Percentiles rank a stretch among this genome's conserved stretches.
These are phyloP conservation scores for Vigna reflexopilosa DNA, from an alignment of 306 rosid species.

Conservation along the genomic window DNA sequence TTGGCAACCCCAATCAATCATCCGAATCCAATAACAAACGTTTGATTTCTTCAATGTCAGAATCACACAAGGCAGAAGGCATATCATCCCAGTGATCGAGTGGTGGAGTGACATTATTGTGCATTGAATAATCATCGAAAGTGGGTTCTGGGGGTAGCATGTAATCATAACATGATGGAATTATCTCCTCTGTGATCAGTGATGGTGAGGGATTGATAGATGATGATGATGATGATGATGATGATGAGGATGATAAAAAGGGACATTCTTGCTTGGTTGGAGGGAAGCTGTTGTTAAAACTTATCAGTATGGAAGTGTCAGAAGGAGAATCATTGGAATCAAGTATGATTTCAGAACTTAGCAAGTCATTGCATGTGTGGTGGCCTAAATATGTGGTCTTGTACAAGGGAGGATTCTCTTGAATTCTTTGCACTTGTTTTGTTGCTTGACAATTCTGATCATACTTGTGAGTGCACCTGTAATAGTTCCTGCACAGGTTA, in stretches of 20 bases:
- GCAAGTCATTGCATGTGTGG: slow-evolving; percentile 61
- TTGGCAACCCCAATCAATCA: neutral
- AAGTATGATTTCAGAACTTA: slow-evolving; percentile 48
- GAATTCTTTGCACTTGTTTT: slow-evolving; percentile 68
- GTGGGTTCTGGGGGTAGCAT: neutral
- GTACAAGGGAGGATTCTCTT: slow-evolving; percentile 56
- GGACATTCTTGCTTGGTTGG: slow-evolving; percentile 37
- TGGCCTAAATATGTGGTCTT: slow-evolving; percentile 56
- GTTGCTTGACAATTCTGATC: slow-evolving; percentile 71
- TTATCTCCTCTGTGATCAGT: neutral
- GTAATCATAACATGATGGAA: slow-evolving; percentile 33
- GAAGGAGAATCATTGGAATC: slow-evolving; percentile 31
- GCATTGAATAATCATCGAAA: slow-evolving; percentile 12
- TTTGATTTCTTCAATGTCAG: slow-evolving; percentile 7
- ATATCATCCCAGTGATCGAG: slow-evolving; percentile 1
- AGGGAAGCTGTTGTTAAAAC: slow-evolving; percentile 51
- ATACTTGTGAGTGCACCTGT: slow-evolving; percentile 69
- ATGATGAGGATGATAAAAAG: slow-evolving; percentile 23
- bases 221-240: no score
- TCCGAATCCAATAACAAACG: neutral
- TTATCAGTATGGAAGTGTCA: slow-evolving; percentile 42
- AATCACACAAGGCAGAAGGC: slow-evolving; percentile 18
- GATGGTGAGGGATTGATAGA: neutral
- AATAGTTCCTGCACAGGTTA: slow-evolving; percentile 59
- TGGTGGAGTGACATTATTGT: neutral